Evolutionary conservation across 768 basidiomycete species (phyloP).

Genomic region (Xanthoconium stramineum): DNA sequence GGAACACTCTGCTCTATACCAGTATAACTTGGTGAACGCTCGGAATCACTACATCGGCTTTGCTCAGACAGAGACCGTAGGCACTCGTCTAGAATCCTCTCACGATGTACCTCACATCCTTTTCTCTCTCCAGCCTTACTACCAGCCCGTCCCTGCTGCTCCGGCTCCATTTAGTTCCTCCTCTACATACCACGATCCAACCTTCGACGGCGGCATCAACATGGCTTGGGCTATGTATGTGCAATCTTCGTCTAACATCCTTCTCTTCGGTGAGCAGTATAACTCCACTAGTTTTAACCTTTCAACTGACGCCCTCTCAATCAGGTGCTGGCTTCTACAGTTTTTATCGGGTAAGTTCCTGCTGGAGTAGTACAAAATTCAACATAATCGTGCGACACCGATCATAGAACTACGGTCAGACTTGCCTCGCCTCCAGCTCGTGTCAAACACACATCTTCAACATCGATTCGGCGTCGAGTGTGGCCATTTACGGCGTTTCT

Average conservation of each 20-base stretch:
- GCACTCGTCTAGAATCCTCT: neutral
- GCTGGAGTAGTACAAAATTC: no score
- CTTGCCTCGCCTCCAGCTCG: slow-evolving; percentile 32
- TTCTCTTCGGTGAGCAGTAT: slow-evolving; percentile 37
- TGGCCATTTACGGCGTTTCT: slow-evolving; percentile 43
- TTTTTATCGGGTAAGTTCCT: slow-evolving; percentile 39
- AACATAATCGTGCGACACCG: neutral
- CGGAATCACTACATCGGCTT: slow-evolving; percentile 48
- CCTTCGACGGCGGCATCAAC: slow-evolving; percentile 11
- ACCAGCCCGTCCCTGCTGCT: slow-evolving; percentile 43
- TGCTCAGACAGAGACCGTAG: slow-evolving; percentile 50
- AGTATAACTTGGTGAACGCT: slow-evolving; percentile 45
- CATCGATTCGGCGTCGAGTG: slow-evolving; percentile 36
- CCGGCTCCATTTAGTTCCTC: slow-evolving; percentile 41
- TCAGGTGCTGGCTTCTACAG: slow-evolving; percentile 47
- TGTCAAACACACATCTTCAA: slow-evolving; percentile 45
- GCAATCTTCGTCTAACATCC: slow-evolving; percentile 37
- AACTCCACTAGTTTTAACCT: slow-evolving; percentile 28
- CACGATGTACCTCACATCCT: neutral
- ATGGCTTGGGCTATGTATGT: slow-evolving; percentile 17
- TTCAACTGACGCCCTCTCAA: slow-evolving; percentile 15
- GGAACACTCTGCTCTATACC: slow-evolving; percentile 47
- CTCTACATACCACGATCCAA: slow-evolving; percentile 38
- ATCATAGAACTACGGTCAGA: slow-evolving; percentile 35
- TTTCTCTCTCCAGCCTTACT: slow-evolving; percentile 38